Evolutionary conservation across 805 yeast species (phyloP).

Genomic region (Candida xiaguanensis): DNA sequence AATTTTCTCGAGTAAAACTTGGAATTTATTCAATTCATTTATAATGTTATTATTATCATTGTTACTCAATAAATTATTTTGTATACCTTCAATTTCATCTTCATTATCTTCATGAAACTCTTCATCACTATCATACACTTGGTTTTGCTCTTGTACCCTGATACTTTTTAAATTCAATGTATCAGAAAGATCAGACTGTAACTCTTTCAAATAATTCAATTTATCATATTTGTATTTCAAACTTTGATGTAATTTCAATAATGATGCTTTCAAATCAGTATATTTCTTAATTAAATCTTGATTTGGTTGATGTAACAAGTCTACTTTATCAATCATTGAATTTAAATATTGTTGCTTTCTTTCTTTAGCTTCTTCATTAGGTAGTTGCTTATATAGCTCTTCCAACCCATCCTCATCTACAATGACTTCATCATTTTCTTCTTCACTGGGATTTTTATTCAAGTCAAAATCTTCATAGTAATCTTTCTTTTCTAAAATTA

Average conservation of each 20-base stretch:
- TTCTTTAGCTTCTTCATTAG: neutral
- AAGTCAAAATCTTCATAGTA: conserved; percentile 4
- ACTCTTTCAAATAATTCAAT: conserved; percentile 20
- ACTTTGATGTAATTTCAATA: conserved; percentile 16
- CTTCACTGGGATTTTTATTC: neutral
- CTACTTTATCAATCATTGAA: conserved; percentile 10
- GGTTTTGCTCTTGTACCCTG: neutral
- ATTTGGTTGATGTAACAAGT: conserved; percentile 6
- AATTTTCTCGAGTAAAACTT: conserved; percentile 12
- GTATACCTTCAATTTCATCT: neutral
- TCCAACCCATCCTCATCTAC: conserved; percentile 8
- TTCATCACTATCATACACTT: conserved; percentile 12
- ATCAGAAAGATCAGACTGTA: conserved; percentile 9
- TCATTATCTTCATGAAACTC: neutral
- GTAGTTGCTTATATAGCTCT: neutral
- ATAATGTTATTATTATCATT: neutral
- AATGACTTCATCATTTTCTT: conserved; percentile 7
- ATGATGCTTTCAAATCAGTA: conserved; percentile 14
- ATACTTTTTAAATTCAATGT: conserved; percentile 1
- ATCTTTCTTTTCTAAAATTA: conserved; percentile 12
- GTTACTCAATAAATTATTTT: neutral
- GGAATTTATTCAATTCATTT: conserved; percentile 8
- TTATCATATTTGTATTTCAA: conserved; percentile 28
- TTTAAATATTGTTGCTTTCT: conserved; percentile 1
- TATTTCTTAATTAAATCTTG: conserved; percentile 16